Conservation (phyloP, 2,329 filamentous ascomycete genomes). For the Passalora sequoiae region DNA sequence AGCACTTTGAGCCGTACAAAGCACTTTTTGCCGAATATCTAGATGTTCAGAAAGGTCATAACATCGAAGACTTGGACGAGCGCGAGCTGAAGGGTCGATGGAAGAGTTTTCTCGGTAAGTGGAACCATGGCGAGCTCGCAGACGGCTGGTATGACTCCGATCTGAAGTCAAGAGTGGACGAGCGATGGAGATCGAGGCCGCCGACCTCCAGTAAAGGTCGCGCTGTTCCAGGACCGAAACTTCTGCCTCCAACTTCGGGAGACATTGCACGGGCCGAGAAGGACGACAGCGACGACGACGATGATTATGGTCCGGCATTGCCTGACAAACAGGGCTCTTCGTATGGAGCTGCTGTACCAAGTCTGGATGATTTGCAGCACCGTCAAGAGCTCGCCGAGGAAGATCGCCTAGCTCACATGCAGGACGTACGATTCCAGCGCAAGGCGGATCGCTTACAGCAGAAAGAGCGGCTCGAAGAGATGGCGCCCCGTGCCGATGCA, state of each 20-base stretch:
- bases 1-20: slow-evolving; percentile 61
- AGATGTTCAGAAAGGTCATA: slow-evolving; percentile 75
- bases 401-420: slow-evolving; percentile 40
- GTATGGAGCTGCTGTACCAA: slow-evolving; percentile 61
- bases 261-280: slow-evolving; percentile 38
- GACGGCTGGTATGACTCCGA: slow-evolving; percentile 90
- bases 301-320: slow-evolving; percentile 53
- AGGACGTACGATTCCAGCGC: slow-evolving; percentile 57
- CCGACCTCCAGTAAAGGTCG: slow-evolving; percentile 11
- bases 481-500: slow-evolving; percentile 74
- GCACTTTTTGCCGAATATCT: slow-evolving; percentile 79
- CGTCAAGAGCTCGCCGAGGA: slow-evolving; percentile 50
- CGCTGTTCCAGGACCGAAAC: slow-evolving; percentile 4
- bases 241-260: slow-evolving; percentile 5
- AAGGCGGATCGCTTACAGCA: slow-evolving; percentile 61
- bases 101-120: slow-evolving; percentile 89
- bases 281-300: slow-evolving; percentile 54
- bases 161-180: slow-evolving; percentile 54
- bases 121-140: slow-evolving; percentile 83
- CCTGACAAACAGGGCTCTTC: slow-evolving; percentile 33
- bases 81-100: slow-evolving; percentile 76
- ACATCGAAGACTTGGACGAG: slow-evolving; percentile 64
- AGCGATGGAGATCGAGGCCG: slow-evolving; percentile 17
- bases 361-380: slow-evolving; percentile 66
- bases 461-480: slow-evolving; percentile 70